phyloP scores from a whole-genome alignment of 2,329 filamentous ascomycete species.

The Curvularia hawaiiensis region DNA sequence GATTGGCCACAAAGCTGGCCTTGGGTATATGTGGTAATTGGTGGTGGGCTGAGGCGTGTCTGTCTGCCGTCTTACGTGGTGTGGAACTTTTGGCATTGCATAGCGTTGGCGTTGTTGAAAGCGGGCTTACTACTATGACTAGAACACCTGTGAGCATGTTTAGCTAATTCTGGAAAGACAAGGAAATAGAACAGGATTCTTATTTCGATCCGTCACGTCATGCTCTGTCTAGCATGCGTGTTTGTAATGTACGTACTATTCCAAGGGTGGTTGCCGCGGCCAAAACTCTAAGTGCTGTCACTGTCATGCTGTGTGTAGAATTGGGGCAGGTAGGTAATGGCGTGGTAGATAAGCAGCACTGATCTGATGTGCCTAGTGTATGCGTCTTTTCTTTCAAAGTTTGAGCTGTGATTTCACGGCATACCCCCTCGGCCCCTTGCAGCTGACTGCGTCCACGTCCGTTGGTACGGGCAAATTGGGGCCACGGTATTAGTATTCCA shows the following conservation, averaged over 20 bases:
- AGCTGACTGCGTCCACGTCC: neutral
- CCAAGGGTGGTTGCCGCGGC: no score
- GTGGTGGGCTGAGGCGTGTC: neutral
- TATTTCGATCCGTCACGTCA: neutral
- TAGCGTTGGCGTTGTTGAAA: constrained; percentile 39
- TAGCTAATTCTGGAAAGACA: no score
- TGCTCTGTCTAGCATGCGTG: neutral
- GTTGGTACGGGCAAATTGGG: neutral
- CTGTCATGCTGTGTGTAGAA: neutral
- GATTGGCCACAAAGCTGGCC: constrained; percentile 4
- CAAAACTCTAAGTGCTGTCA: neutral
- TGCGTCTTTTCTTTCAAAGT: neutral
- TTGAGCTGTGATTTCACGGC: neutral
- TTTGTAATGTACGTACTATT: neutral
- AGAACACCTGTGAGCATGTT: no score
- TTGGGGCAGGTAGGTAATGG: neutral
- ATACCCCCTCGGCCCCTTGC: neutral
- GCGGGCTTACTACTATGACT: constrained; percentile 1
- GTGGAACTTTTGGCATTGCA: constrained; percentile 26
- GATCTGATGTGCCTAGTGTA: neutral
- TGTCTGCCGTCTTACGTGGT: neutral
- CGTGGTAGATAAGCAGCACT: neutral
- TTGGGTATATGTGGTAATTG: constrained; percentile 12
- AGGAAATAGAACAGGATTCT: neutral
- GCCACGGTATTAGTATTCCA: neutral